Percentiles rank a stretch among this genome's conserved stretches.
Conservation (phyloP, 768 basidiomycete species). For the Tremella fuciformis region DNA sequence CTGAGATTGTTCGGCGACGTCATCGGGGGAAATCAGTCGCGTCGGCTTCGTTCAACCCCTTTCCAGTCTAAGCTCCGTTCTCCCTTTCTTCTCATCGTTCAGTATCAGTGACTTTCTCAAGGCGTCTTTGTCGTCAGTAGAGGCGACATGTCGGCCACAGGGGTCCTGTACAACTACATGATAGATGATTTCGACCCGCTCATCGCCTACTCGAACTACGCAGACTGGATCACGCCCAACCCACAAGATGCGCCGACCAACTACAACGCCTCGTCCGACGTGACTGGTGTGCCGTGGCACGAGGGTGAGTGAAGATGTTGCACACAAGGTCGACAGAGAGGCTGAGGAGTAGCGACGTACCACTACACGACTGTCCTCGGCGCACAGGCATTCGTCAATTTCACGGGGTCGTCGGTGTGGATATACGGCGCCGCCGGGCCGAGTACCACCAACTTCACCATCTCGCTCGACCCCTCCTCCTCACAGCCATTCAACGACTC, state of each 20-base stretch:
- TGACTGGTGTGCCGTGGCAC: conserved; percentile 45
- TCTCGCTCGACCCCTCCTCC: conserved; percentile 34
- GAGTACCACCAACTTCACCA: conserved; percentile 25
- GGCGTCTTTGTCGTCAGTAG: too few species aligned
- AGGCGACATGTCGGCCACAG: background rate
- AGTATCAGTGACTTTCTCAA: too few species aligned
- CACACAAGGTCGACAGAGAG: background rate
- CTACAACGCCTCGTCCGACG: conserved; percentile 34
- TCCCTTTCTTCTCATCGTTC: too few species aligned
- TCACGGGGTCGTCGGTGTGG: conserved; percentile 41
- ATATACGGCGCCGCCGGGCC: conserved; percentile 40
- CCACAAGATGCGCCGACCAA: conserved; percentile 45
- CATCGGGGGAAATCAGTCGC: too few species aligned
- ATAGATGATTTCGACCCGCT: conserved; percentile 52
- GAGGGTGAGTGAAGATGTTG: conserved; percentile 29
- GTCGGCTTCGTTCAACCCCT: too few species aligned
- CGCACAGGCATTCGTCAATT: conserved; percentile 45
- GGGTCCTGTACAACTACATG: conserved; percentile 27
- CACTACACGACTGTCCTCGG: conserved; percentile 42
- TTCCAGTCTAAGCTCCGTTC: too few species aligned
- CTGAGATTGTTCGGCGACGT: too few species aligned
- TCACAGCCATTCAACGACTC: conserved; percentile 21
- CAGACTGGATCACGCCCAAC: conserved; percentile 49
- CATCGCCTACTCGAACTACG: conserved; percentile 35
- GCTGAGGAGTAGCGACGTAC: conserved; percentile 38